phyloP scores from a whole-genome alignment of 2,329 filamentous ascomycete genomes.

The Allantophomopsis cytisporea region DNA sequence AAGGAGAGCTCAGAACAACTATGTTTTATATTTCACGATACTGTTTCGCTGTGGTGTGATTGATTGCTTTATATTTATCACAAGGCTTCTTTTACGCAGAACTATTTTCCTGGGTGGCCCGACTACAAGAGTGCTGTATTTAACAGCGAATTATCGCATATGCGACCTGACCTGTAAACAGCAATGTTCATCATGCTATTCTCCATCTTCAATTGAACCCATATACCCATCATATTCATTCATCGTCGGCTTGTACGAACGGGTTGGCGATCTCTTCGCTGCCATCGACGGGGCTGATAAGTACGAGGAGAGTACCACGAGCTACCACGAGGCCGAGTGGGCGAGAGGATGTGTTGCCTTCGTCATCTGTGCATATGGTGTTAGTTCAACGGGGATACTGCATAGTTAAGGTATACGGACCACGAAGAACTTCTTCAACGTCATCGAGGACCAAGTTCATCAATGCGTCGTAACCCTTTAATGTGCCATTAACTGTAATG shows the following conservation, averaged over 20 bases:
- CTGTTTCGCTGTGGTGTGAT: no score
- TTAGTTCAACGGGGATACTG: background rate
- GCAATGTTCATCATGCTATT: no score
- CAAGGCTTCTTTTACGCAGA: no score
- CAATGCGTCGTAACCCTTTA: constrained; percentile 93
- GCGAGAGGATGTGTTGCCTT: constrained; percentile 68
- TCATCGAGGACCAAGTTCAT: constrained; percentile 98
- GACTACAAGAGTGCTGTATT: no score
- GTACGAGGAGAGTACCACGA: constrained; percentile 80
- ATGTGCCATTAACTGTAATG: constrained; percentile 60
- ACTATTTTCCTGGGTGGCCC: no score
- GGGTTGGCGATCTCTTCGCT: constrained; percentile 95
- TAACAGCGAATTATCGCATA: no score
- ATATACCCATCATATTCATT: no score
- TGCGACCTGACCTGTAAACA: no score
- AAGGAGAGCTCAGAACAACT: no score
- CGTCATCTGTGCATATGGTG: constrained; percentile 52
- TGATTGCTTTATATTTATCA: no score
- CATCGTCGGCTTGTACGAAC: constrained; percentile 62
- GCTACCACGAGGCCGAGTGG: constrained; percentile 68
- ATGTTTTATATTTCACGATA: no score
- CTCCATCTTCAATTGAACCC: no score
- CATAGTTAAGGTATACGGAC: constrained; percentile 33
- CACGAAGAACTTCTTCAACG: constrained; percentile 78
- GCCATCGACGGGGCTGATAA: constrained; percentile 85